Conservation (phyloP, 192 early-diverging fungal genomes). For the Thamnidium elegans region DNA sequence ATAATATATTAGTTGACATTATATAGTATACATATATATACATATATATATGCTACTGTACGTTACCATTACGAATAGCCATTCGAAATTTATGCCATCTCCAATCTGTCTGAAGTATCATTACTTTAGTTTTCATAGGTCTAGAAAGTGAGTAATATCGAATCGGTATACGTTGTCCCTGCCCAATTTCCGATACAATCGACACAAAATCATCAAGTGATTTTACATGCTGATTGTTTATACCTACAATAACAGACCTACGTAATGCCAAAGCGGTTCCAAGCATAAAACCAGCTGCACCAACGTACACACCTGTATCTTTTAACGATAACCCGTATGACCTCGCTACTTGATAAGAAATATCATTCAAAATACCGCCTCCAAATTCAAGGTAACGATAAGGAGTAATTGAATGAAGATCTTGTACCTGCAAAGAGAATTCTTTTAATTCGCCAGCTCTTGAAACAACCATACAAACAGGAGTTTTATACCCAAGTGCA, state of each 20-base stretch:
- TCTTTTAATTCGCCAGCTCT: slow-evolving; percentile 47
- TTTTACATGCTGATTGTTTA: slow-evolving; percentile 56
- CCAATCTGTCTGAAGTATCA: slow-evolving; percentile 71
- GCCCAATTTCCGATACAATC: slow-evolving; percentile 54
- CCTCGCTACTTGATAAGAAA: slow-evolving; percentile 73
- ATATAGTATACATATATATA: slow-evolving; percentile 11
- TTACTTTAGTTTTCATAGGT: slow-evolving; percentile 72
- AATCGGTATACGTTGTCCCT: slow-evolving; percentile 52
- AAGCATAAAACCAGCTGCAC: slow-evolving; percentile 62
- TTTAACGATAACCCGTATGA: slow-evolving; percentile 55
- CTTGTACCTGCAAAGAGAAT: slow-evolving; percentile 50
- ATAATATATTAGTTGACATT: background rate
- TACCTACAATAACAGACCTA: slow-evolving; percentile 58
- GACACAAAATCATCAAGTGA: slow-evolving; percentile 63
- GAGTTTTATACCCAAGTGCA: slow-evolving; percentile 33
- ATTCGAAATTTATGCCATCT: too few species aligned
- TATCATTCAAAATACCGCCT: slow-evolving; percentile 68
- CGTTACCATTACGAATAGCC: too few species aligned
- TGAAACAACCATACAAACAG: slow-evolving; percentile 49
- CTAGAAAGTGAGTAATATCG: slow-evolving; percentile 73
- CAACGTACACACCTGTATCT: slow-evolving; percentile 76
- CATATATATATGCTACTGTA: too few species aligned
- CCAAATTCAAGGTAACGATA: slow-evolving; percentile 82
- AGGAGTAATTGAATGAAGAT: slow-evolving; percentile 75
- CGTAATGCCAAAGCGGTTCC: slow-evolving; percentile 57